Evolutionary conservation across 2,329 filamentous ascomycete species (phyloP).

Genomic region (Botrytis tulipae): DNA sequence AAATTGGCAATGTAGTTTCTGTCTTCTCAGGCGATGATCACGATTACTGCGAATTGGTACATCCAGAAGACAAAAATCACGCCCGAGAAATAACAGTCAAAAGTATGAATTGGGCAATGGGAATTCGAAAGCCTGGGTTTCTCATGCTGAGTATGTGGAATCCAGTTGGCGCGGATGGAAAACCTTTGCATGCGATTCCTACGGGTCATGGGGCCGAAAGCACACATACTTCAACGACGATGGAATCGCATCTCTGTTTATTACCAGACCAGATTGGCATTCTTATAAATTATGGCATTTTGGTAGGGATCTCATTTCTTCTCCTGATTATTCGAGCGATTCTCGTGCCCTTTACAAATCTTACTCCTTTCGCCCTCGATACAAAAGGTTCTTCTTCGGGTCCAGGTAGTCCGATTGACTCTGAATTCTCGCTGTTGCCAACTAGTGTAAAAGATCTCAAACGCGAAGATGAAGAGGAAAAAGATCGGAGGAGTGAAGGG

Average conservation of each 20-base stretch:
- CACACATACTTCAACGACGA: constrained; percentile 52
- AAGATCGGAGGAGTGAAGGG: constrained; percentile 23
- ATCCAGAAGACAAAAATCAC: constrained; percentile 60
- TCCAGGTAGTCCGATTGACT: constrained; percentile 3
- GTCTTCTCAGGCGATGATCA: constrained; percentile 97
- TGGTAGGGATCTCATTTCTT: constrained; percentile 55
- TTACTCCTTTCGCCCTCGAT: constrained; percentile 38
- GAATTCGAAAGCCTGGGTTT: constrained; percentile 83
- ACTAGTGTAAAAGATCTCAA: constrained; percentile 29
- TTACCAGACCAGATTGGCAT: constrained; percentile 84
- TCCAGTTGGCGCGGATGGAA: constrained; percentile 65
- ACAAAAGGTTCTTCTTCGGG: constrained; percentile 8
- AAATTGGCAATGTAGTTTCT: constrained; percentile 76
- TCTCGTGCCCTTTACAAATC: constrained; percentile 54
- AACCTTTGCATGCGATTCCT: constrained; percentile 41
- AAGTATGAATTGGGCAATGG: constrained; percentile 94
- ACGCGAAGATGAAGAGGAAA: constrained; percentile 21
- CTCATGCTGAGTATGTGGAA: constrained; percentile 90
- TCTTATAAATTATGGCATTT: constrained; percentile 72
- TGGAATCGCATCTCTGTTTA: constrained; percentile 88
- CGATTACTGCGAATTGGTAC: constrained; percentile 90
- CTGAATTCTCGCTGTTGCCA: constrained; percentile 29
- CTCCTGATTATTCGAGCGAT: constrained; percentile 54
- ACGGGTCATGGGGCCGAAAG: constrained; percentile 36
- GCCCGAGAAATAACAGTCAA: constrained; percentile 88